These are phyloP conservation scores for Apiotrichum laibachii DNA, from an alignment of 1,284 basidiomycete species.

Conservation along the genomic window DNA sequence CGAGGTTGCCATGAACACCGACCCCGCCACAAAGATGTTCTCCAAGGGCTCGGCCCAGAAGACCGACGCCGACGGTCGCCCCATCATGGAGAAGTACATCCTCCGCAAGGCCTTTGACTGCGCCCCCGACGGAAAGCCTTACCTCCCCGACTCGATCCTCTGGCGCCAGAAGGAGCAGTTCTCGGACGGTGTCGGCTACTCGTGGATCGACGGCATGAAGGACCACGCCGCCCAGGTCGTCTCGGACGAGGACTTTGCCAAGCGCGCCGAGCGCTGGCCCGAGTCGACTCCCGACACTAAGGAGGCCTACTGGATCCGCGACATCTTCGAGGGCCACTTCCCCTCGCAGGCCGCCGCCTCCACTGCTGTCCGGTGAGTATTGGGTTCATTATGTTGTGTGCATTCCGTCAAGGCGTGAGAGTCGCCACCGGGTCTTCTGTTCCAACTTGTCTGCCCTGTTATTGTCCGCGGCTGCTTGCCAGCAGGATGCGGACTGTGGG, in stretches of 20 bases:
- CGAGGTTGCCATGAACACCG: slow-evolving; percentile 87
- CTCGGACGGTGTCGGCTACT: slow-evolving; percentile 98
- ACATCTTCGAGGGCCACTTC: slow-evolving; percentile 88
- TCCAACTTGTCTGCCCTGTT: no score
- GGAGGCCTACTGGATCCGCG: slow-evolving; percentile 93
- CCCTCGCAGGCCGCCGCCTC: slow-evolving; percentile 78
- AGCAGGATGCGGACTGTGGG: no score
- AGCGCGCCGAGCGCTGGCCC: slow-evolving; percentile 73
- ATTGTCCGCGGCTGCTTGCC: no score
- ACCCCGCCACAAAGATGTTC: slow-evolving; percentile 88
- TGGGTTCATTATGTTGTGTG: slow-evolving; percentile 4
- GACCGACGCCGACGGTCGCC: slow-evolving; percentile 77
- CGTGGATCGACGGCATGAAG: slow-evolving; percentile 99
- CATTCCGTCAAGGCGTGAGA: no score
- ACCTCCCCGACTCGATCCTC: slow-evolving; percentile 88
- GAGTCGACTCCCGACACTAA: slow-evolving; percentile 89
- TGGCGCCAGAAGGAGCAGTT: slow-evolving; percentile 99
- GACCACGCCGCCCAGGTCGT: slow-evolving; percentile 73
- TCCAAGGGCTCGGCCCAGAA: slow-evolving; percentile 73
- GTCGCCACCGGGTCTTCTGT: no score
- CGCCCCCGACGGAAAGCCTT: slow-evolving; percentile 76
- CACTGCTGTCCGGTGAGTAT: slow-evolving; percentile 72
- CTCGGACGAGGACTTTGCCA: slow-evolving; percentile 77
- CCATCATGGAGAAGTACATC: slow-evolving; percentile 98
- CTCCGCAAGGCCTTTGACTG: slow-evolving; percentile 96